Evolutionary conservation across 2,329 filamentous ascomycete genomes (phyloP), one percentile per base, ranked within the genome.

Genomic region (Xylaria sp.): DNA sequence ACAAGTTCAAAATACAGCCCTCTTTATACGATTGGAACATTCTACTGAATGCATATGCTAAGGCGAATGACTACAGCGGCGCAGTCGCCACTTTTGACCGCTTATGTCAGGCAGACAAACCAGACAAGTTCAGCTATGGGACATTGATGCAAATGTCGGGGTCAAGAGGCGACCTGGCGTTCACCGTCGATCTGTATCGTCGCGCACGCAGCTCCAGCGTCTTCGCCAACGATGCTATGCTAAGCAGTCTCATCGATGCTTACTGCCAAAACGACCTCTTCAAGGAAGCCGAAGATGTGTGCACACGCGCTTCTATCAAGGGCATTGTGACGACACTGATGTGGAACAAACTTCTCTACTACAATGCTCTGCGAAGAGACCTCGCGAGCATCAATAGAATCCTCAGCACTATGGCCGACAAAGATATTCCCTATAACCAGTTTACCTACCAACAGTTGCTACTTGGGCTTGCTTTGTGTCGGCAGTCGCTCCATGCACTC

Each of bases 341-440:
- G 72, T 97, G 92, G 91, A 97, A 97, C 72, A 82, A 87, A 56
- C 78, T 97, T 33, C 79, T 97, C 4, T 82, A 84, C 59, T 86
- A 89, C 63, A 84, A 92, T 73, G 91, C 91, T 6, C 78, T 86
- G 58, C 82, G 84, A 6, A 84, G 89, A 58, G 80, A 83, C 55
- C 73, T 87, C 6, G 73, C 72, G n/a, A 77, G 77, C 50, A 78
- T 85, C 56, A 82, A 86, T 68, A 78, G 76, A 4, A 60, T 85
- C 6, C 76, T 87, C 21, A 74, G 77, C 37, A 64, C 71, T 37
- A 88, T 88, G 85, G 79, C 78, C 21, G 73, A 78, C 12, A 73
- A 76, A 40, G 71, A 76, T 0, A 71, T 87, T 12, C 71, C 78
- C 9, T 86, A 83, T 77, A 76, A 86, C 64, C 70, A 77, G 6